Evolutionary conservation across 2,329 filamentous ascomycete genomes (phyloP).

Genomic region (Alternaria brassicae): DNA sequence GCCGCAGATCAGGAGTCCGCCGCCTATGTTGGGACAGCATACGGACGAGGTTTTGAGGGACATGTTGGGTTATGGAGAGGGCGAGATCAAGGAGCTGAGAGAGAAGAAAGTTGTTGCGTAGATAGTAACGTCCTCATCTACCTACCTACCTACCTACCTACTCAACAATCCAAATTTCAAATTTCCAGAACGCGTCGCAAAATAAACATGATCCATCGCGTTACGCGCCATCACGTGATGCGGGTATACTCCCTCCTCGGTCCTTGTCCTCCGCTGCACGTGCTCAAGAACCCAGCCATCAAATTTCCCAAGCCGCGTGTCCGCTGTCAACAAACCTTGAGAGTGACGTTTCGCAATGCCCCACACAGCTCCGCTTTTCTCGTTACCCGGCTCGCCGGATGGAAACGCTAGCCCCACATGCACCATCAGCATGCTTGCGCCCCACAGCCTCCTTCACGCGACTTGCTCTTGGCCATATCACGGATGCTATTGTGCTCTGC

Average conservation of each 20-base stretch:
- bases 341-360: not conserved
- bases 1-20: constrained; percentile 76
- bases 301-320: constrained; percentile 1
- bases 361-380: not conserved
- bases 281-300: not conserved
- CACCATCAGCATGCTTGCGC: not conserved
- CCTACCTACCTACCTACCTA: too few species aligned
- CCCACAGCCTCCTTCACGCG: constrained; percentile 8
- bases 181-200: not conserved
- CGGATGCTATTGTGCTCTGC: not conserved
- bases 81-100: constrained; percentile 28
- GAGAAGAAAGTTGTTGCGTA: constrained; percentile 23
- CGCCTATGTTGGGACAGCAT: constrained; percentile 73
- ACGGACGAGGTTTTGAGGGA: constrained; percentile 45
- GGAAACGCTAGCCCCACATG: constrained; percentile 36
- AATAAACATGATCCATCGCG: not conserved
- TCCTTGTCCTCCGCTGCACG: not conserved
- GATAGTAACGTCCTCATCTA: not conserved
- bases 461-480: not conserved
- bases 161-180: too few species aligned
- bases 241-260: not conserved
- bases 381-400: not conserved
- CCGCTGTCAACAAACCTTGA: not conserved
- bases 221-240: not conserved
- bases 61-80: constrained; percentile 35